These are phyloP conservation scores for Penicillium fuscoglaucum DNA, from an alignment of 2,329 filamentous ascomycete genomes.

Conservation along the genomic window DNA sequence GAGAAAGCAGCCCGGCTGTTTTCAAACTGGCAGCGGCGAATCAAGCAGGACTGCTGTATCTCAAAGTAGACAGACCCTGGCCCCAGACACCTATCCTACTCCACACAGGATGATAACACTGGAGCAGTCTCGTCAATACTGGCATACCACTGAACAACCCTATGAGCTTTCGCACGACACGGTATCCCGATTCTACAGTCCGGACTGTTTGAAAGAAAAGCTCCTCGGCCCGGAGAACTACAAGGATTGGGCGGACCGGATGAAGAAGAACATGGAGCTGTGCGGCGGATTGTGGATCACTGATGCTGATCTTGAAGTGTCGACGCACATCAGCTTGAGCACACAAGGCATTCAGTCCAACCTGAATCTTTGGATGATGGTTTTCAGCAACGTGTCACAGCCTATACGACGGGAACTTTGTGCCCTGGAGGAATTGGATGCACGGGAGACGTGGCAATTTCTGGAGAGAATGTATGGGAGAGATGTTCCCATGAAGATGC, in stretches of 20 bases:
- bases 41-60: not conserved
- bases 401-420: not conserved
- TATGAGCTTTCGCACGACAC: not conserved
- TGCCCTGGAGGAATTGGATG: not conserved
- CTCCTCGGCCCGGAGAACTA: slow-evolving; percentile 12
- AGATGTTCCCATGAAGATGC: not conserved
- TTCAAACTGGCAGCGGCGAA: not conserved
- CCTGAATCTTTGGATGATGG: slow-evolving; percentile 2
- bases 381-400: slow-evolving; percentile 6
- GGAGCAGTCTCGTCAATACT: not conserved
- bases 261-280: not conserved
- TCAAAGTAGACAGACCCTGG: not conserved
- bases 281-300: not conserved
- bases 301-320: not conserved
- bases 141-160: not conserved
- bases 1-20: not conserved
- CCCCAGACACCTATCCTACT: not conserved
- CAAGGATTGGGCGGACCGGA: not conserved
- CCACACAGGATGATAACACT: not conserved
- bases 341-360: not conserved
- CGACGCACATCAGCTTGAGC: not conserved
- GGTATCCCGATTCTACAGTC: slow-evolving; percentile 3
- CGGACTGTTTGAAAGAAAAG: not conserved
- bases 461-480: slow-evolving; percentile 1
- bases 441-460: slow-evolving; percentile 3